These are phyloP conservation scores for Quercus aquifolioides DNA, from an alignment of 306 rosid species.

Conservation along the genomic window DNA sequence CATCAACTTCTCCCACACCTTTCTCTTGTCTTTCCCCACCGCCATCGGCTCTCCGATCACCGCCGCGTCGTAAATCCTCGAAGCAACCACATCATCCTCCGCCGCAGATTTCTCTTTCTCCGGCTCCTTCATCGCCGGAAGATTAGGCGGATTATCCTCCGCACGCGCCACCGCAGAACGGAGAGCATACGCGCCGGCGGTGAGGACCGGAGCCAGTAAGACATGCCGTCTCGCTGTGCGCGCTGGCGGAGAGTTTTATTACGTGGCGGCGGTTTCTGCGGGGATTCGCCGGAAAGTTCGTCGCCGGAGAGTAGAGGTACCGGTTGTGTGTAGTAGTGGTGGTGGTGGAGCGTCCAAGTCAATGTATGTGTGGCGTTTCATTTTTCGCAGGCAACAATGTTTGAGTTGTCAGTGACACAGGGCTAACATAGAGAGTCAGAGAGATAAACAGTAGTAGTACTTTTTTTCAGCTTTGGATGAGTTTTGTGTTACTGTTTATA, in stretches of 20 bases:
- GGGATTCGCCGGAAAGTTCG: conserved; percentile 21
- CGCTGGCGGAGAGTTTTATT: not conserved
- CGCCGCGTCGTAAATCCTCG: conserved; percentile 89
- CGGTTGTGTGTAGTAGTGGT: conserved; percentile 23
- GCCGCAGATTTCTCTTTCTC: conserved; percentile 12
- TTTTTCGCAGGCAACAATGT: conserved; percentile 25
- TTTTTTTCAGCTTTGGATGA: conserved; percentile 17
- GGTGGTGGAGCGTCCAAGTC: conserved; percentile 32
- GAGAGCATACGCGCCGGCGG: conserved; percentile 55
- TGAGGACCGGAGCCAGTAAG: conserved; percentile 58
- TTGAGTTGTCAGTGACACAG: conserved; percentile 9
- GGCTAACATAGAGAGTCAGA: not conserved
- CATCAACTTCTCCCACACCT: conserved; percentile 95
- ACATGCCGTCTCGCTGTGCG: conserved; percentile 48
- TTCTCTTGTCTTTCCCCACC: conserved; percentile 76
- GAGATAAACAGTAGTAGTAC: not conserved
- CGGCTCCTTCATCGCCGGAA: conserved; percentile 11
- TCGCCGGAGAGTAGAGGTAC: not conserved
- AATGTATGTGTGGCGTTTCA: conserved; percentile 52
- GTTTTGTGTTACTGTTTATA: not conserved
- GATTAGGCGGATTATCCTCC: conserved; percentile 40
- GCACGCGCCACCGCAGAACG: conserved; percentile 56
- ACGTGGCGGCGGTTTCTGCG: conserved; percentile 28
- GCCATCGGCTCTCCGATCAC: conserved; percentile 91
- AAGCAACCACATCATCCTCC: conserved; percentile 56